These are phyloP conservation scores for Aurantiochytrium sp. DNA, from an alignment of 108 stramenopile genomes.

Conservation along the genomic window DNA sequence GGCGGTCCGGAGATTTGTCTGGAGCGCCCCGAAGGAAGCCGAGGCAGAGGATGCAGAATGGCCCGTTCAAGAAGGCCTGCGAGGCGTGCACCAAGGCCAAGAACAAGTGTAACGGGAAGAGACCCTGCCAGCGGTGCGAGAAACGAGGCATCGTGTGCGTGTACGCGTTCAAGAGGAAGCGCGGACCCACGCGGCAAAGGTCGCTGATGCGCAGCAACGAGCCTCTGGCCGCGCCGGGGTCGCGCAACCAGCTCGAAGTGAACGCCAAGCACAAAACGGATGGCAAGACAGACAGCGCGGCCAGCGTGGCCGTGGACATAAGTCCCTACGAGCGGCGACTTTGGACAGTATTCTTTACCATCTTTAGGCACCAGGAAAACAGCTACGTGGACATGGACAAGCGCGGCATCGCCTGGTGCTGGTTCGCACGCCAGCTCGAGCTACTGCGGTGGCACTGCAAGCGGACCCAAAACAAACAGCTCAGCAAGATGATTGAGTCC, in stretches of 20 bases:
- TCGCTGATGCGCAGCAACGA: background rate
- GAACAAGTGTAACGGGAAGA: background rate
- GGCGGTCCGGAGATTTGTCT: no score
- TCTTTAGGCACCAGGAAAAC: background rate
- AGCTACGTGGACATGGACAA: background rate
- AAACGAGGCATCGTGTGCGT: background rate
- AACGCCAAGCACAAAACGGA: background rate
- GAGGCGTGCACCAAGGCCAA: slow-evolving; percentile 22
- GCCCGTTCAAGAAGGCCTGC: slow-evolving; percentile 19
- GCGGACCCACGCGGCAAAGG: background rate
- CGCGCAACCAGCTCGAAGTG: background rate
- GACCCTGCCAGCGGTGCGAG: slow-evolving; percentile 14
- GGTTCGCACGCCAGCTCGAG: slow-evolving; percentile 8
- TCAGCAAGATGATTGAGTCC: background rate
- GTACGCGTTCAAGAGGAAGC: background rate
- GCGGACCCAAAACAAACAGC: background rate
- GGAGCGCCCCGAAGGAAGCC: background rate
- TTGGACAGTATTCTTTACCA: slow-evolving; percentile 16
- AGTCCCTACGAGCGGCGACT: slow-evolving; percentile 16
- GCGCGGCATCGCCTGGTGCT: slow-evolving; percentile 28
- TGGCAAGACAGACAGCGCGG: background rate
- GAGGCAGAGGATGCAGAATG: background rate
- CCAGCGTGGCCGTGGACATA: background rate
- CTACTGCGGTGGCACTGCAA: slow-evolving; percentile 17
- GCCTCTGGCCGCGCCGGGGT: background rate